These are phyloP conservation scores for Sugiyamaella sp. DNA, from an alignment of 1,139 yeast genomes.

Conservation along the genomic window DNA sequence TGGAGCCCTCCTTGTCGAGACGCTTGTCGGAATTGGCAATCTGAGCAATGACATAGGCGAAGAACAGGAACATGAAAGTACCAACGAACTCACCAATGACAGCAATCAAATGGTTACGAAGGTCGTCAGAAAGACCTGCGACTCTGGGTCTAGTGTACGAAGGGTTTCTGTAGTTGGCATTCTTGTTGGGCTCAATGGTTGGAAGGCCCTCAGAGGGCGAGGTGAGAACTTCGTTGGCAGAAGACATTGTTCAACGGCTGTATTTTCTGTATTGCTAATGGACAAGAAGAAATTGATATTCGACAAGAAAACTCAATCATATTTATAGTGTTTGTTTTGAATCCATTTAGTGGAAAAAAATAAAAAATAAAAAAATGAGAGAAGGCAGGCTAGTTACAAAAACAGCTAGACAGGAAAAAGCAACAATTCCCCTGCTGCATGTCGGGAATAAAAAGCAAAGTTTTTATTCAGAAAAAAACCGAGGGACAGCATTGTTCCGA, in stretches of 20 bases:
- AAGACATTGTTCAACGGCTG: slow-evolving; percentile 7
- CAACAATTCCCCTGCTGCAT: background rate
- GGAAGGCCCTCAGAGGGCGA: slow-evolving; percentile 24
- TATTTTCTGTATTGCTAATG: background rate
- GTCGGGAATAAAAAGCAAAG: slow-evolving; percentile 10
- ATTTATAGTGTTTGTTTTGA: slow-evolving; percentile 10
- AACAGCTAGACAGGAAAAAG: slow-evolving; percentile 6
- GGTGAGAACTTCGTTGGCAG: slow-evolving; percentile 22
- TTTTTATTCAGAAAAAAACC: background rate
- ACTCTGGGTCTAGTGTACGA: slow-evolving; percentile 17
- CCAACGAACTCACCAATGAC: slow-evolving; percentile 76
- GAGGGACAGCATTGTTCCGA: background rate
- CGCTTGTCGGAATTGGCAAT: slow-evolving; percentile 60
- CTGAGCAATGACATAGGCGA: slow-evolving; percentile 82
- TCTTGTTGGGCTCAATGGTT: slow-evolving; percentile 20
- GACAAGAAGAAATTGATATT: slow-evolving; percentile 1
- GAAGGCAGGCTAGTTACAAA: slow-evolving; percentile 12
- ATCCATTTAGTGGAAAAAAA: background rate
- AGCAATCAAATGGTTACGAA: slow-evolving; percentile 57
- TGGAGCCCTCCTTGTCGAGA: slow-evolving; percentile 47
- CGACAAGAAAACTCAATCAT: slow-evolving; percentile 3
- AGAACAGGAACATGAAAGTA: slow-evolving; percentile 80
- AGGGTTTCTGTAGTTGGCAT: slow-evolving; percentile 16
- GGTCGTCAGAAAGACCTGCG: slow-evolving; percentile 46
- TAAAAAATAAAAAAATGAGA: background rate